phyloP scores from a whole-genome alignment of 176 grass and related monocot genomes.

The Aegilops umbellulata region DNA sequence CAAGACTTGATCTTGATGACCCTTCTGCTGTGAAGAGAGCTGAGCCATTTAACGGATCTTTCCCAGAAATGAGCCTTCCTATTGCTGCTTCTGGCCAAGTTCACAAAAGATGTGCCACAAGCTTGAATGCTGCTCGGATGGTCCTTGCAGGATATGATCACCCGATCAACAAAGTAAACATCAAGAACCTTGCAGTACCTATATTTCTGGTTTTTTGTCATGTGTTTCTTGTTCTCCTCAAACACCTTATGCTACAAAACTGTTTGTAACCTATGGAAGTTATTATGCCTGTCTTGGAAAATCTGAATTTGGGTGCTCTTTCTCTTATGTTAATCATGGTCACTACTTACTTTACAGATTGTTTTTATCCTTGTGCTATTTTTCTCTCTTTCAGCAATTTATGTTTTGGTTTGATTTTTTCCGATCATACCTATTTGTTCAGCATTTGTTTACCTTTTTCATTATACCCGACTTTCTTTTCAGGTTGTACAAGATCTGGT shows the following conservation, averaged over 20 bases:
- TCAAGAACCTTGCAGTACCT: not conserved
- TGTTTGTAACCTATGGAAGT: not conserved
- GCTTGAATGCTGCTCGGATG: conserved; percentile 80
- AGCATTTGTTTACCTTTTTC: conserved; percentile 4
- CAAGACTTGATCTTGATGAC: conserved; percentile 91
- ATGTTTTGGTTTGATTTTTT: conserved; percentile 20
- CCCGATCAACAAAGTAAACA: conserved; percentile 62
- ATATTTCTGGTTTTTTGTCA: not conserved
- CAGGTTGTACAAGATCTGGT: conserved; percentile 85
- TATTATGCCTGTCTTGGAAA: not conserved
- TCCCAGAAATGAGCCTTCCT: conserved; percentile 65
- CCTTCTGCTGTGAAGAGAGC: conserved; percentile 92
- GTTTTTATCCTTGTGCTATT: not conserved
- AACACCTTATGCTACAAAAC: not conserved
- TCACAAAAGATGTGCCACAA: conserved; percentile 80
- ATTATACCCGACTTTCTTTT: conserved; percentile 21
- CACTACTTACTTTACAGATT: not conserved
- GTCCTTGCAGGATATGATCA: conserved; percentile 97
- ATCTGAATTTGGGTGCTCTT: not conserved
- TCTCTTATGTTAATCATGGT: not conserved
- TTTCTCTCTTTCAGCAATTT: not conserved
- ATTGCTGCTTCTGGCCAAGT: conserved; percentile 79
- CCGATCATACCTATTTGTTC: not conserved
- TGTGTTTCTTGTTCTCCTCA: conserved; percentile 9
- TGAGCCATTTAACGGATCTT: conserved; percentile 68